Conservation (phyloP, 2,329 filamentous ascomycete species). For the Pyrenophora seminiperda region DNA sequence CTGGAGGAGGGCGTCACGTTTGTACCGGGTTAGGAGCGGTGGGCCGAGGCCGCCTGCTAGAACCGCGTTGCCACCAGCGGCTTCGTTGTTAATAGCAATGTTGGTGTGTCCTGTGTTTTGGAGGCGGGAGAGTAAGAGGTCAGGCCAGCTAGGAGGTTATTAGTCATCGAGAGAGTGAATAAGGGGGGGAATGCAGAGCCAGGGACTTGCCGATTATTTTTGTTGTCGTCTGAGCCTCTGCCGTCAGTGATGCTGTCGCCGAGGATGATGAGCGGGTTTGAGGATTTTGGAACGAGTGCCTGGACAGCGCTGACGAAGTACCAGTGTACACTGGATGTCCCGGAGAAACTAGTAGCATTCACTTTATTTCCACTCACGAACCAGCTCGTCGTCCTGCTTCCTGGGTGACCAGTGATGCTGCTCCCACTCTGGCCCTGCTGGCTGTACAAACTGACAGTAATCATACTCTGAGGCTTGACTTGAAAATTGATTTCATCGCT, state of each 20-base stretch:
- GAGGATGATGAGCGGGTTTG: conserved; percentile 60
- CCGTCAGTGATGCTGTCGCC: conserved; percentile 71
- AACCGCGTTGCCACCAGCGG: conserved; percentile 69
- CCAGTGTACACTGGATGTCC: conserved; percentile 13
- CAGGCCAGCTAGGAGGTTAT: conserved; percentile 44
- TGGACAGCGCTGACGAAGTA: conserved; percentile 66
- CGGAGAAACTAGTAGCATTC: conserved; percentile 47
- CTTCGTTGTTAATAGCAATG: conserved; percentile 67
- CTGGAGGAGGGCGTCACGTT: conserved; percentile 66
- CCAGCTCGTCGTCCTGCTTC: conserved; percentile 67
- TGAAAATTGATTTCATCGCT: conserved; percentile 65
- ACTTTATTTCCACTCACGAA: conserved; percentile 27
- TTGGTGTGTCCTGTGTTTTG: conserved; percentile 49
- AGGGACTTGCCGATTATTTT: conserved; percentile 45
- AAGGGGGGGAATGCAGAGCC: neutral
- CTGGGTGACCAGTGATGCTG: conserved; percentile 67
- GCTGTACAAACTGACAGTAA: conserved; percentile 64
- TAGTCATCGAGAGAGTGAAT: conserved; percentile 22
- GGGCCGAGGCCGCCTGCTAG: conserved; percentile 67
- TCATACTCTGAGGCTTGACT: conserved; percentile 56
- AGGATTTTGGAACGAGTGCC: conserved; percentile 54
- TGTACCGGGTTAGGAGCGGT: conserved; percentile 63
- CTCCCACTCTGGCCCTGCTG: conserved; percentile 62
- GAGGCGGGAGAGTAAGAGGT: conserved; percentile 52
- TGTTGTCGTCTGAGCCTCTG: conserved; percentile 52